Evolutionary conservation across 192 early-diverging fungal genomes (phyloP).

Genomic region (Coemansia javaensis): DNA sequence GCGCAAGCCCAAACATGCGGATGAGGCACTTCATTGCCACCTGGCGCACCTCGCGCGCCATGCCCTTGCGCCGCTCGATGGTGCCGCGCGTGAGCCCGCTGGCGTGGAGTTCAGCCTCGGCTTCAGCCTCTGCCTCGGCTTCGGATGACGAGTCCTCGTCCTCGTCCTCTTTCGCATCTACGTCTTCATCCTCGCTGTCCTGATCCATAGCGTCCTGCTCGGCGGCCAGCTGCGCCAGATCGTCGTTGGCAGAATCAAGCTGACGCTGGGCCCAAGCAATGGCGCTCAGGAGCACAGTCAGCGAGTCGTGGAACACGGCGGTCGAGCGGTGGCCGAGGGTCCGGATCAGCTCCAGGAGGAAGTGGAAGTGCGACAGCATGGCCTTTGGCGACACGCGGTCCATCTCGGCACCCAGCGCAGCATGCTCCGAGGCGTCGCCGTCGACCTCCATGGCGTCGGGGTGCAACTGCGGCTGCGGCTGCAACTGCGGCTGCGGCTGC

Average conservation of each 20-base stretch:
- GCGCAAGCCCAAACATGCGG: constrained; percentile 61
- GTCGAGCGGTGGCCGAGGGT: constrained; percentile 70
- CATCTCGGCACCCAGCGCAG: constrained; percentile 5
- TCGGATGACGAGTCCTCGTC: constrained; percentile 1
- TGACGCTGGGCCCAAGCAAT: constrained; percentile 58
- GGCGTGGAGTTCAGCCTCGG: no score
- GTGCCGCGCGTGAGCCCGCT: background rate
- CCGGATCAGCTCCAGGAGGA: constrained; percentile 77
- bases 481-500: no score
- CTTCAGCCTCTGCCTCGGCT: background rate
- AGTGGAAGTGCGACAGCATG: constrained; percentile 75
- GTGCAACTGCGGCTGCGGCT: no score
- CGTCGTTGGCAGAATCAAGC: constrained; percentile 42
- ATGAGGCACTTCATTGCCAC: constrained; percentile 69
- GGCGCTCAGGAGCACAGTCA: constrained; percentile 76
- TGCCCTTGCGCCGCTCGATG: constrained; percentile 17
- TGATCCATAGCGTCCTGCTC: no score
- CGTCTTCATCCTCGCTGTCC: constrained; percentile 3
- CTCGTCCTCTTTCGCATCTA: background rate
- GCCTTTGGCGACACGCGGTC: constrained; percentile 43
- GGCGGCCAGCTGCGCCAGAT: constrained; percentile 21
- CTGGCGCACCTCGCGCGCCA: constrained; percentile 54
- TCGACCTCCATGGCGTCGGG: constrained; percentile 30
- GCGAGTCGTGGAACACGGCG: constrained; percentile 66
- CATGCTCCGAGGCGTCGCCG: background rate